Base-by-base conservation (phyloP, 1,284 basidiomycete genomes). In the Polyporus tsugae region DNA sequence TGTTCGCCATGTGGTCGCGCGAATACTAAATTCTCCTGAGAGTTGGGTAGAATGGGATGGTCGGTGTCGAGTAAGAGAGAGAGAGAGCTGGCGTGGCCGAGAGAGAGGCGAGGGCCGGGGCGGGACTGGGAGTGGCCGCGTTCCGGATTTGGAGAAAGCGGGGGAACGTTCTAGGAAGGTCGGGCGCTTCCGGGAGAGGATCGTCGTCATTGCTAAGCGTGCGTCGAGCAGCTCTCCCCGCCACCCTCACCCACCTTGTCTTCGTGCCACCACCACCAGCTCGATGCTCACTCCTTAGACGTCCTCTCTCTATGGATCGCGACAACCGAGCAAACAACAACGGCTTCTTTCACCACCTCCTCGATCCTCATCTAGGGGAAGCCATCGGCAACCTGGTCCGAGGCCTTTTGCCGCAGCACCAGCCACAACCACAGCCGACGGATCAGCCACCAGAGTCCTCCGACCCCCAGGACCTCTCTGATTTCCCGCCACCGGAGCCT, bases 221-320 rank as follows among this genome's bases (percentile, higher is more conserved):
- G 29, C 29, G 29, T 29, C 29, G 29, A 29, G 29, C 29, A 29
- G 29, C 36, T 17, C 58, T 25, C 58, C 3, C 13, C 22, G 22
- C 38, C 38, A 7, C 13, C 38, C 35, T 58, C 57, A 38, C n/a
- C 9, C 19, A 4, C 42, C 62, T 58, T 58, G n/a, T 22, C 68
- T 70, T 73, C 69, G 6, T 44, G 38, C 69, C 57, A 74, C 71
- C 63, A 72, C 44, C 71, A 72, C 44, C 71, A 70, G 66, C 72
- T 59, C 33, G 25, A 10, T 39, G 15, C 11, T 44, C 13, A 6
- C 11, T 42, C 41, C 2, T 29, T 29, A n/a, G 63, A 57, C 42
- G n/a, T 35, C 66, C 63, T 53, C 66, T 53, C 66, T 22, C 35
- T 64, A 75, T 74, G 73, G 71, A 74, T 60, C 68, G 71, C 64